Conservation (phyloP, 805 yeast species). For the Saccharomycopsis schoenii region DNA sequence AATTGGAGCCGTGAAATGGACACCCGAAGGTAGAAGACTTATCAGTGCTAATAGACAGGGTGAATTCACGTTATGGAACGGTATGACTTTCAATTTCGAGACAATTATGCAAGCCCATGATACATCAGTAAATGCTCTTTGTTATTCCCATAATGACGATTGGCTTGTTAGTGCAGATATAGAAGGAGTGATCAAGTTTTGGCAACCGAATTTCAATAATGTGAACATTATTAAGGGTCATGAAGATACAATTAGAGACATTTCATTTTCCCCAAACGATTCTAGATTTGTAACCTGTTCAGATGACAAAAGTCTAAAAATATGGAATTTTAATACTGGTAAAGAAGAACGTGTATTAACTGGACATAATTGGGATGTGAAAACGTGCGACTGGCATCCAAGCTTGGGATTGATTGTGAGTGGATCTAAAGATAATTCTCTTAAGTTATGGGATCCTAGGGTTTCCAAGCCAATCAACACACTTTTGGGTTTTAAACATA, state of each 20-base stretch:
- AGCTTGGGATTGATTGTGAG: conserved; percentile 74
- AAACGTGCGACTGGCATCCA: conserved; percentile 96
- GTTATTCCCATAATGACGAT: conserved; percentile 82
- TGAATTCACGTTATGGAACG: conserved; percentile 95
- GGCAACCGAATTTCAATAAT: conserved; percentile 98
- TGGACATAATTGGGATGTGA: conserved; percentile 99
- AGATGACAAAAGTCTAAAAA: conserved; percentile 82
- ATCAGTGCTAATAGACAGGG: conserved; percentile 88
- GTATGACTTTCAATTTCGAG: conserved; percentile 89
- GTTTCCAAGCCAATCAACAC: conserved; percentile 65
- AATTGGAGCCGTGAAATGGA: conserved; percentile 85
- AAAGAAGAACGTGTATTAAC: conserved; percentile 66
- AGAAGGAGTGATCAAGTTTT: conserved; percentile 81
- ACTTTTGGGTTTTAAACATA: conserved; percentile 85
- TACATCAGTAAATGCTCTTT: conserved; percentile 66
- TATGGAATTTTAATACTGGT: conserved; percentile 91
- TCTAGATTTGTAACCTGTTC: conserved; percentile 87
- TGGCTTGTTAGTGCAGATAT: conserved; percentile 95
- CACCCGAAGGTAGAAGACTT: conserved; percentile 89
- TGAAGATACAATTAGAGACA: conserved; percentile 73
- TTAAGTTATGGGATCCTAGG: conserved; percentile 96
- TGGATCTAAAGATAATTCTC: conserved; percentile 91
- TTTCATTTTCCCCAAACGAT: conserved; percentile 85
- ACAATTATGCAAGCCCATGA: conserved; percentile 99
- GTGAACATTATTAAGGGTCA: conserved; percentile 76